Conservation (phyloP, 1,139 yeast genomes). For the Geotrichum cucujoidarum region DNA sequence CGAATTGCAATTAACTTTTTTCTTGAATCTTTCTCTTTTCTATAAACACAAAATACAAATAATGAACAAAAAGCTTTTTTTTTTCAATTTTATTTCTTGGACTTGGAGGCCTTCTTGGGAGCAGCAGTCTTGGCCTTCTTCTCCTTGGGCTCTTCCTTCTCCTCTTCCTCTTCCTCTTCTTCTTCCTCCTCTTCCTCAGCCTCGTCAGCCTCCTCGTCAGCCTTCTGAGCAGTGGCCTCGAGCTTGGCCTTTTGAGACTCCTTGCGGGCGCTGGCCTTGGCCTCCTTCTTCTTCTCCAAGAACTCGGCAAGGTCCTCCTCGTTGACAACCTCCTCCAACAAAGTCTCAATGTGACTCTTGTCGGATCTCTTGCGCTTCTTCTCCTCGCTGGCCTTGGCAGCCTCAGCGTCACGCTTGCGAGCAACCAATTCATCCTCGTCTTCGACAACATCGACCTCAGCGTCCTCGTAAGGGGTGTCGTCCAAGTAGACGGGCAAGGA, state of each 20-base stretch:
- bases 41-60: not conserved
- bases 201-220: slow-evolving; percentile 22
- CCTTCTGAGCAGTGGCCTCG: slow-evolving; percentile 21
- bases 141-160: not conserved
- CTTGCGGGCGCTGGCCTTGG: slow-evolving; percentile 34
- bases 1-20: too few species aligned
- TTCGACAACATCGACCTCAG: slow-evolving; percentile 40
- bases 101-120: not conserved
- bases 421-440: slow-evolving; percentile 32
- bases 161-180: not conserved
- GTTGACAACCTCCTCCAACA: slow-evolving; percentile 74
- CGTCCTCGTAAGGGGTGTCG: slow-evolving; percentile 47
- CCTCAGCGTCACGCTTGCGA: slow-evolving; percentile 26
- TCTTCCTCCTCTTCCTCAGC: slow-evolving; percentile 7
- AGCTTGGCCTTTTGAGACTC: slow-evolving; percentile 24
- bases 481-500: slow-evolving; percentile 76
- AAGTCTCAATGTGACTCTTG: slow-evolving; percentile 60
- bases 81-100: slow-evolving; percentile 1
- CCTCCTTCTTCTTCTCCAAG: slow-evolving; percentile 35
- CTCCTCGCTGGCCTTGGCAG: slow-evolving; percentile 32
- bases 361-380: slow-evolving; percentile 38
- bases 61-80: not conserved
- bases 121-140: not conserved
- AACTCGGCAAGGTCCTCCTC: slow-evolving; percentile 49
- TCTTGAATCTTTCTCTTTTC: not conserved